A percentile compares a stretch with the other conserved stretches of the same genome.
Evolutionary conservation across 345 rosid species (phyloP).

Genomic region (Dimocarpus longan): DNA sequence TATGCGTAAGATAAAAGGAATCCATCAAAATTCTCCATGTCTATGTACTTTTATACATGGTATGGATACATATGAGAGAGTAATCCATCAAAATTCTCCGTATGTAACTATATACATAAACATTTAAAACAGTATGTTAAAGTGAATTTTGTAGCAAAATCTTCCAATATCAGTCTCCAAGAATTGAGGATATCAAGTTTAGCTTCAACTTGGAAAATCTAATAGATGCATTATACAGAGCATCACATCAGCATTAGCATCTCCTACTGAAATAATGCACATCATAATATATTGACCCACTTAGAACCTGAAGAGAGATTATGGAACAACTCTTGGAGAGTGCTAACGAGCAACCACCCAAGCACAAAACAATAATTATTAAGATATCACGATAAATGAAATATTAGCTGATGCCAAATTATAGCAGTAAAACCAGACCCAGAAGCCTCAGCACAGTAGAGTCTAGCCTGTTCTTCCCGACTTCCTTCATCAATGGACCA

Average conservation of each 20-base stretch:
- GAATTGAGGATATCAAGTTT: not conserved
- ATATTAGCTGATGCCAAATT: slow-evolving; percentile 8
- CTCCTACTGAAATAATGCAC: too few relatives aligned
- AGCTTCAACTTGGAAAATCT: not conserved
- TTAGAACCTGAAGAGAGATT: not conserved
- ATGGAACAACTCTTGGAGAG: not conserved
- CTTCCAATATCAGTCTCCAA: not conserved
- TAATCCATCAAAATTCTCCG: slow-evolving; percentile 1
- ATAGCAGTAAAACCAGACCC: slow-evolving; percentile 46
- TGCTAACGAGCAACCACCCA: not conserved
- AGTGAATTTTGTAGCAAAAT: not conserved
- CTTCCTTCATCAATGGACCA: slow-evolving; percentile 99
- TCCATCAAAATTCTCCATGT: not conserved
- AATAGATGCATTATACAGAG: not conserved
- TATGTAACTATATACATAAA: not conserved
- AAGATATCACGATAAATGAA: slow-evolving; percentile 4
- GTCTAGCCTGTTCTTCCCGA: slow-evolving; percentile 79
- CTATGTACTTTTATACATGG: too few relatives aligned
- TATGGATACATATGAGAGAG: too few relatives aligned
- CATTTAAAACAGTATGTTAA: not conserved
- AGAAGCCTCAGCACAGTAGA: slow-evolving; percentile 60
- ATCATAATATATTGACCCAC: too few relatives aligned
- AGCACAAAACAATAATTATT: not conserved
- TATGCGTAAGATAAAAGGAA: not conserved
- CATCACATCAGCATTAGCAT: not conserved